Conservation (phyloP, 1,284 basidiomycete species). For the Paramarasmius palmivorus region DNA sequence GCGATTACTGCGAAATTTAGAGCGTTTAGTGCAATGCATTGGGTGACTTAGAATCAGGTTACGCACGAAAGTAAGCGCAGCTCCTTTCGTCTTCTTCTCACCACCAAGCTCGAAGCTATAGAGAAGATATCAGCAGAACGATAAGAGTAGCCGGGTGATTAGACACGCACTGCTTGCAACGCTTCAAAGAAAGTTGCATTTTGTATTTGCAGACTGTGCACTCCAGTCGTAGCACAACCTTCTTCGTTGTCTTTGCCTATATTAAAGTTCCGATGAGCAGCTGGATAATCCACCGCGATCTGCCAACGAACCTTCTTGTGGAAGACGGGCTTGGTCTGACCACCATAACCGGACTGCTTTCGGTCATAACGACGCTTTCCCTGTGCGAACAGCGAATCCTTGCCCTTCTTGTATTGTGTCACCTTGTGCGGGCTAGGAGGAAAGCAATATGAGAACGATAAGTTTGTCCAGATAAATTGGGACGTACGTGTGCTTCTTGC, state of each 20-base stretch:
- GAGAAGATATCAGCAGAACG: conserved; percentile 21
- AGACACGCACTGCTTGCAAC: conserved; percentile 92
- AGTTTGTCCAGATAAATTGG: conserved; percentile 8
- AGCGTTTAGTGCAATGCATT: background rate
- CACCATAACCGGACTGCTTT: conserved; percentile 99
- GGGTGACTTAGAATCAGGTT: background rate
- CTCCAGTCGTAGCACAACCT: conserved; percentile 97
- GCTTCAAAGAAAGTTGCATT: conserved; percentile 94
- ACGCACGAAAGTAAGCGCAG: conserved; percentile 89
- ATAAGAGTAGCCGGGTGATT: background rate
- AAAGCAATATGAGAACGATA: background rate
- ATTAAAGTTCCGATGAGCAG: background rate
- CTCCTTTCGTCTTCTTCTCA: conserved; percentile 99
- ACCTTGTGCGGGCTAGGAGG: conserved; percentile 85
- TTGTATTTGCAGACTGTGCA: conserved; percentile 99
- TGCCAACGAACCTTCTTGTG: conserved; percentile 86
- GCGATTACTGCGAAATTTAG: background rate
- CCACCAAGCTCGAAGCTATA: conserved; percentile 96
- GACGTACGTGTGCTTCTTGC: conserved; percentile 97
- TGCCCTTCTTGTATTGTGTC: conserved; percentile 99
- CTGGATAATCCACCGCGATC: background rate
- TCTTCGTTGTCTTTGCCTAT: conserved; percentile 97
- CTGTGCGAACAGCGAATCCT: conserved; percentile 94
- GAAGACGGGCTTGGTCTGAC: conserved; percentile 99
- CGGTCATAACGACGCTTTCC: conserved; percentile 99